Base-by-base conservation (phyloP, 2,329 filamentous ascomycete genomes). In the Xylaria sp. region DNA sequence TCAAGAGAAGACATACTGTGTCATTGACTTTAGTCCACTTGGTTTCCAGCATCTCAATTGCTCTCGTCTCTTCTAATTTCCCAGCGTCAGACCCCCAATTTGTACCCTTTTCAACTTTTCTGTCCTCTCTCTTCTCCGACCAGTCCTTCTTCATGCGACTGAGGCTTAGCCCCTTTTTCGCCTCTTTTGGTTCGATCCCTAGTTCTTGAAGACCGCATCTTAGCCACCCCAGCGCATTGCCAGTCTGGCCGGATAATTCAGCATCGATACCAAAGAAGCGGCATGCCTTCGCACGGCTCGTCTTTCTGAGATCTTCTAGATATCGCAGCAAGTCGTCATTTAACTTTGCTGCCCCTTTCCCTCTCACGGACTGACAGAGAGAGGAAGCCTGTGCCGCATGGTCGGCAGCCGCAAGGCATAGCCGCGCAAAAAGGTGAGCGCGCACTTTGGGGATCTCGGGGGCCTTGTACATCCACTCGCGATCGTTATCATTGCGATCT, bases 21-120 rank as follows among this genome's bases (percentile, higher is more conserved):
- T 97, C 92, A 73, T 99, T 99, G 77, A 93, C 87, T 78, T 93
- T 95, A 65, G 87, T 87, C 94, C 95, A 97, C 75, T 97, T 97
- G 38, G 83, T 84, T 70, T 96, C 87, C 35, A 99, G 79, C 87
- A 95, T 92, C 70, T 95, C 91, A 54, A 97, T 83, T 2, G 98
- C 90, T 58, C 93, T 84, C 1, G 84, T 87, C 78, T 99, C 95
- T 75, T 98, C 95, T 17, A 92, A 78, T 70, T 86, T 89, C 1
- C 95, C 94, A 0, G 89, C 94, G 77, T 97, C 94, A 47, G 89
- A 82, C 0, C 94, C 94, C 92, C 92, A 95, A 28, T 80, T 81
- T 1, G 81, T 79, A 47, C 87, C 90, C 73, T 87, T 92, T 69
- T 94, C 92, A 25, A 96, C 84, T 69, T 87, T 89, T 47, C 86